Percentiles rank a stretch among this genome's conserved stretches.
These are phyloP conservation scores for Urostyla sp. DNA, from an alignment of 73 alveolate genomes.

Conservation along the genomic window DNA sequence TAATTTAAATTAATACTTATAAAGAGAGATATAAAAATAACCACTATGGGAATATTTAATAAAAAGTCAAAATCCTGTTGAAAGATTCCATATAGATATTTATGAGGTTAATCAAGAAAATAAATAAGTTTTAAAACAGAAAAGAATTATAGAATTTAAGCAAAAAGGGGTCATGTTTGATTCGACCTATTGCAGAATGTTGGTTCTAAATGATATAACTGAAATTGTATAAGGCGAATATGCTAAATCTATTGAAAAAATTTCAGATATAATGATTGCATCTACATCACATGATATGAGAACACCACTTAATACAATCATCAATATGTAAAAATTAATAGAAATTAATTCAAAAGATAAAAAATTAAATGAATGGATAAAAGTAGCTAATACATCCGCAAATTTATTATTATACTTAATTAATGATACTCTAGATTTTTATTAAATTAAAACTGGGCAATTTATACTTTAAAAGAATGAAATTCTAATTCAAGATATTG, in stretches of 20 bases:
- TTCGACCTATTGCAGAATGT: neutral
- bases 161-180: neutral
- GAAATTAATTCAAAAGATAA: neutral
- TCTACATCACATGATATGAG: conserved; percentile 32
- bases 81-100: too few relatives aligned
- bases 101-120: neutral
- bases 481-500: neutral
- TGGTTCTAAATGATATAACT: neutral
- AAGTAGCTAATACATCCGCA: neutral
- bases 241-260: neutral
- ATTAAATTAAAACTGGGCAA: neutral
- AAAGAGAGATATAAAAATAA: too few relatives aligned
- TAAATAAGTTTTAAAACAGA: neutral
- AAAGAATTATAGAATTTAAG: neutral
- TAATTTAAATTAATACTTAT: too few relatives aligned
- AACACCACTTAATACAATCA: conserved; percentile 8
- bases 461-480: neutral
- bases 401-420: neutral
- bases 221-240: neutral
- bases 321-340: conserved; percentile 2
- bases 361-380: neutral
- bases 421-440: conserved; percentile 21
- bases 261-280: conserved; percentile 38
- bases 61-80: too few relatives aligned
- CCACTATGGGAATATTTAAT: too few relatives aligned